Conservation (phyloP, 169 alveolate species). For the Cyclospora cayetanensis region DNA sequence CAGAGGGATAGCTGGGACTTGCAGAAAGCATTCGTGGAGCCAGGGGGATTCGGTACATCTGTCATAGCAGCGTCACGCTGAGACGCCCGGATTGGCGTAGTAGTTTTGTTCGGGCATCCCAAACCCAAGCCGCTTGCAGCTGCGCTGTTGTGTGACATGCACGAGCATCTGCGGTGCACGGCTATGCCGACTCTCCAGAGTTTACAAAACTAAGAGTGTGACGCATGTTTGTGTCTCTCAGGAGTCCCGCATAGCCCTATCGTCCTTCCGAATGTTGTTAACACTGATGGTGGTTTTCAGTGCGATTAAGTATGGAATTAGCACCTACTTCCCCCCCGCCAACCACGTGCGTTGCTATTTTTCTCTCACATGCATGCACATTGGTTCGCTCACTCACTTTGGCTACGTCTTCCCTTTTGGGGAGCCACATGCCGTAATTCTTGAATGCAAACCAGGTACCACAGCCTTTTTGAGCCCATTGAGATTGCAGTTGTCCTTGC, state of each 20-base stretch:
- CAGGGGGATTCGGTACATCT: too few relatives aligned
- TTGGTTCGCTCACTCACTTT: background rate
- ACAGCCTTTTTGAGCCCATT: background rate
- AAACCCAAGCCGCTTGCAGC: too few relatives aligned
- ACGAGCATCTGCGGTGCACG: background rate
- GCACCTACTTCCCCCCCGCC: constrained; percentile 69
- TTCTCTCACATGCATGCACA: background rate
- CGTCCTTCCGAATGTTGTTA: constrained; percentile 55
- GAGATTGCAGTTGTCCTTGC: background rate
- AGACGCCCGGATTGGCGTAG: too few relatives aligned
- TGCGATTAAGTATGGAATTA: constrained; percentile 54
- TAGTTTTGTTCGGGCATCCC: too few relatives aligned
- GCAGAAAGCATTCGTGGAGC: too few relatives aligned
- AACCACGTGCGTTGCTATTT: constrained; percentile 4
- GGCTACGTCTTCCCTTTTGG: background rate
- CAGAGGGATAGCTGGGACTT: too few relatives aligned
- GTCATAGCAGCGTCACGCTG: too few relatives aligned
- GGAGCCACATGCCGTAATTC: background rate
- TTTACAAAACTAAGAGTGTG: background rate
- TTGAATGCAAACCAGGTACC: background rate
- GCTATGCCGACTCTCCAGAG: background rate
- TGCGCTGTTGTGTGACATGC: too few relatives aligned
- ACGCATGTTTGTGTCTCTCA: background rate
- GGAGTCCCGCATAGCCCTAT: constrained; percentile 51
- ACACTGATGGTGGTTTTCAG: constrained; percentile 53